Percentiles rank a stretch among this genome's conserved stretches.
phyloP scores from a whole-genome alignment of 2,329 filamentous ascomycete genomes.

The Fusarium pininemorale region DNA sequence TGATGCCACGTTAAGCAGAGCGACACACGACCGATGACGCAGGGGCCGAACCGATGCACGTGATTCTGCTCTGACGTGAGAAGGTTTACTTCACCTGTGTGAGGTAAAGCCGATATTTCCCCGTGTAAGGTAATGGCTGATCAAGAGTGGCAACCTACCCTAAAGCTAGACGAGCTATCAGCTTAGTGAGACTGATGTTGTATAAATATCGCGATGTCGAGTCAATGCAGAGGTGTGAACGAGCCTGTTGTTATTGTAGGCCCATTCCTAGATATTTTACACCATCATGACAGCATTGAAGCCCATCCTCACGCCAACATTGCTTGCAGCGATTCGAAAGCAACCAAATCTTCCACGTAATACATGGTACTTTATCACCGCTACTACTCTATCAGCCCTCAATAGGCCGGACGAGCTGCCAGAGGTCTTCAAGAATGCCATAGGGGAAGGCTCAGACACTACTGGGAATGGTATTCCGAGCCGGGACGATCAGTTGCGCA shows the following conservation, averaged over 20 bases:
- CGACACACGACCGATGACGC: conserved; percentile 41
- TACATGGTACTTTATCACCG: conserved; percentile 41
- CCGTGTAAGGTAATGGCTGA: conserved; percentile 1
- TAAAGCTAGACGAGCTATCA: conserved; percentile 14
- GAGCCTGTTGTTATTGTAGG: neutral
- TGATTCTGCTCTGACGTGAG: conserved; percentile 28
- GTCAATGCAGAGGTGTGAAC: neutral
- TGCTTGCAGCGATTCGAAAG: conserved; percentile 33
- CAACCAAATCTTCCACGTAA: conserved; percentile 38
- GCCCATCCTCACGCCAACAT: conserved; percentile 36
- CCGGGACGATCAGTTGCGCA: conserved; percentile 27
- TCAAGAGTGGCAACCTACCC: conserved; percentile 33
- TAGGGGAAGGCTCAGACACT: neutral
- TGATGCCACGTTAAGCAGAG: conserved; percentile 45
- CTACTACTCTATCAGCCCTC: conserved; percentile 36
- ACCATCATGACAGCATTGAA: conserved; percentile 13
- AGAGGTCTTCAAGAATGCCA: conserved; percentile 24
- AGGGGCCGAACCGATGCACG: conserved; percentile 33
- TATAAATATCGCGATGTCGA: neutral
- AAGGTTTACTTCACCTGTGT: neutral
- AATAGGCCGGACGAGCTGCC: conserved; percentile 40
- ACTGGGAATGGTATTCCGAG: neutral
- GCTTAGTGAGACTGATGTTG: conserved; percentile 2
- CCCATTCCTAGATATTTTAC: neutral
- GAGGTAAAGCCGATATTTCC: conserved; percentile 22